Evolutionary conservation across 2,329 filamentous ascomycete genomes (phyloP), one percentile per base, ranked within the genome.

Genomic region (Apiospora malaysiana): DNA sequence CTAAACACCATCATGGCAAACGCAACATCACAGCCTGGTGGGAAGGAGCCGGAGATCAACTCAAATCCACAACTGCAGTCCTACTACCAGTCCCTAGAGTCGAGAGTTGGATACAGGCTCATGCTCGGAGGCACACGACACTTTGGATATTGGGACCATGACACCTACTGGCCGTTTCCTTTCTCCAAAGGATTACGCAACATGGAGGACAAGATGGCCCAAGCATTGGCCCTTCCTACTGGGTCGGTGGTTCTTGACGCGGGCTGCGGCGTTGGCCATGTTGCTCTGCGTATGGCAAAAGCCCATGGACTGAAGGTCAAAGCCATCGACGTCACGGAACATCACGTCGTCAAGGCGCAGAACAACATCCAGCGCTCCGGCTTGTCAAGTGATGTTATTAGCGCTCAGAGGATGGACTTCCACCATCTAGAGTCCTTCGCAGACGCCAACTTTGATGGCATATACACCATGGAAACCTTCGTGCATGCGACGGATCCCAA

Each of bases 381-480:
- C 1, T 74, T 85, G 4, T 74, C 78, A 0, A 72, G 80, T 9
- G 79, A 80, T 9, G 74, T 75, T 45, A 75, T 88, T 21, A 76
- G 76, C 0, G 82, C 85, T 18, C 75, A 74, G 4, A 80, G 80
- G 71, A 84, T 82, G 76, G 85, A 89, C 73, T 89, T 88, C 73
- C 86, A 89, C 72, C 78, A 87, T 72, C 80, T 89, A 0, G 81
- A 84, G 2, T 71, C 73, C 6, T 78, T 88, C 27, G 69, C 73
- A 0, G 73, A 78, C 37, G 77, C 74, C 4, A 83, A 80, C 0
- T 82, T 86, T 56, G 86, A 89, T 69, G 87, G 86, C 4, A 78
- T 85, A 40, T 89, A 88, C 75, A 88, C 86, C 0, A 86, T 88
- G 83, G 86, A 89, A 76, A 87, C 86, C 0, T 83, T 89, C 66